Evolutionary conservation across 1,284 basidiomycete species (phyloP).

Genomic region (Phenoliferia sp.): DNA sequence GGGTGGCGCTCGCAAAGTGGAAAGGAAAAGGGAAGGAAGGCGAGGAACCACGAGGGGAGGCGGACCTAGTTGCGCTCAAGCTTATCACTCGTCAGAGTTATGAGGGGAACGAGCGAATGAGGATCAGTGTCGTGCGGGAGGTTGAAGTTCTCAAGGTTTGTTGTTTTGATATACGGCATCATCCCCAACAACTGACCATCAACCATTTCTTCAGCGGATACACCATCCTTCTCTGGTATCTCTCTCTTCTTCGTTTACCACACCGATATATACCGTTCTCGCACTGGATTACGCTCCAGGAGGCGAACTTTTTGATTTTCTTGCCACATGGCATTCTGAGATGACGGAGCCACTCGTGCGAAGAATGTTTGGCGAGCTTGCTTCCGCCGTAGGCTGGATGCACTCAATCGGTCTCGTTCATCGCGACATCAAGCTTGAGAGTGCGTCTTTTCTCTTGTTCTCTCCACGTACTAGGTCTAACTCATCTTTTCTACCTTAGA

Average conservation of each 20-base stretch:
- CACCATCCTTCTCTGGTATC: constrained; percentile 77
- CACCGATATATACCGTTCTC: constrained; percentile 68
- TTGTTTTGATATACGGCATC: constrained; percentile 6
- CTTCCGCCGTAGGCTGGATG: constrained; percentile 80
- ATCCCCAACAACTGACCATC: constrained; percentile 14
- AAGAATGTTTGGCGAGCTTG: constrained; percentile 73
- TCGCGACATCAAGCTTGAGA: constrained; percentile 90
- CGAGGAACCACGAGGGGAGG: not conserved
- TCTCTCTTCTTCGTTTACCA: constrained; percentile 68
- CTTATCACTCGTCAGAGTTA: constrained; percentile 62
- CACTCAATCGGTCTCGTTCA: constrained; percentile 82
- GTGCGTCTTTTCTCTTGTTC: constrained; percentile 51
- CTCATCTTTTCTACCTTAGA: constrained; percentile 44
- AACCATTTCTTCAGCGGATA: constrained; percentile 55
- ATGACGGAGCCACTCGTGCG: constrained; percentile 60
- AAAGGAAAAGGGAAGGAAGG: not conserved
- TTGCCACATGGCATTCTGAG: constrained; percentile 62
- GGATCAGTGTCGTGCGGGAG: constrained; percentile 79
- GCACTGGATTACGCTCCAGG: constrained; percentile 73
- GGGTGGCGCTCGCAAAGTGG: constrained; percentile 30
- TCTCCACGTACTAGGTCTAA: not conserved
- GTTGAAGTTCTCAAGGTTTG: constrained; percentile 75
- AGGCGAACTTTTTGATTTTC: constrained; percentile 72
- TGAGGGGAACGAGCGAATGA: constrained; percentile 60
- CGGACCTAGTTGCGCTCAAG: constrained; percentile 71